phyloP scores from a whole-genome alignment of 108 stramenopile species.

The Cyclotella choctawhatcheeana region DNA sequence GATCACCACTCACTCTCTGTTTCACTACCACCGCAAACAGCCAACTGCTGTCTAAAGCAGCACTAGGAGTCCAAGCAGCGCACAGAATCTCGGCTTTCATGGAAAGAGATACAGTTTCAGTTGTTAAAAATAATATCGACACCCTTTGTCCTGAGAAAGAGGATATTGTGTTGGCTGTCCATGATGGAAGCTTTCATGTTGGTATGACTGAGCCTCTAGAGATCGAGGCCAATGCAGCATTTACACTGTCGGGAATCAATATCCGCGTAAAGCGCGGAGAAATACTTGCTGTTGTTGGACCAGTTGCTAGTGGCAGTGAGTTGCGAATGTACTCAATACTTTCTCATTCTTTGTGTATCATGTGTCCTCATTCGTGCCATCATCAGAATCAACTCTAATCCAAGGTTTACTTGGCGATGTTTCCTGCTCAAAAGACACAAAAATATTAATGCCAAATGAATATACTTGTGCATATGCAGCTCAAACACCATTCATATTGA shows the following conservation, averaged over 20 bases:
- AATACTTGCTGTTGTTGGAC: constrained; percentile 85
- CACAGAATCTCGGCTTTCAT: constrained; percentile 26
- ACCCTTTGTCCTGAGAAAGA: no score
- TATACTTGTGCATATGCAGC: constrained; percentile 82
- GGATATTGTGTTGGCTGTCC: constrained; percentile 5
- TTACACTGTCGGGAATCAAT: constrained; percentile 52
- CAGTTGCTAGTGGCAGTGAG: constrained; percentile 88
- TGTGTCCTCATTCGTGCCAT: no score
- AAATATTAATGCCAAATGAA: constrained; percentile 57
- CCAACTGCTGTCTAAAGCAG: constrained; percentile 35
- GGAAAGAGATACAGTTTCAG: constrained; percentile 12
- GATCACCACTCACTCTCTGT: no score
- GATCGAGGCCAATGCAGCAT: constrained; percentile 16
- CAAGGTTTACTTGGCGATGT: no score
- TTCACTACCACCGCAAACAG: no score
- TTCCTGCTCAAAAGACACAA: constrained; percentile 57
- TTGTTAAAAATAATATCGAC: constrained; percentile 6
- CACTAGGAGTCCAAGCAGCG: constrained; percentile 16
- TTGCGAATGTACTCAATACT: constrained; percentile 79
- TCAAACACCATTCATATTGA: constrained; percentile 94
- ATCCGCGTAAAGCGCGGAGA: constrained; percentile 64
- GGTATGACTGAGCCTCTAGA: constrained; percentile 3
- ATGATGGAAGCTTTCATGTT: constrained; percentile 9
- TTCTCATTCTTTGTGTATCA: constrained; percentile 79
- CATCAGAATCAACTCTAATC: no score